phyloP scores from a whole-genome alignment of 768 basidiomycete genomes.

The Leccinum uliginosum region DNA sequence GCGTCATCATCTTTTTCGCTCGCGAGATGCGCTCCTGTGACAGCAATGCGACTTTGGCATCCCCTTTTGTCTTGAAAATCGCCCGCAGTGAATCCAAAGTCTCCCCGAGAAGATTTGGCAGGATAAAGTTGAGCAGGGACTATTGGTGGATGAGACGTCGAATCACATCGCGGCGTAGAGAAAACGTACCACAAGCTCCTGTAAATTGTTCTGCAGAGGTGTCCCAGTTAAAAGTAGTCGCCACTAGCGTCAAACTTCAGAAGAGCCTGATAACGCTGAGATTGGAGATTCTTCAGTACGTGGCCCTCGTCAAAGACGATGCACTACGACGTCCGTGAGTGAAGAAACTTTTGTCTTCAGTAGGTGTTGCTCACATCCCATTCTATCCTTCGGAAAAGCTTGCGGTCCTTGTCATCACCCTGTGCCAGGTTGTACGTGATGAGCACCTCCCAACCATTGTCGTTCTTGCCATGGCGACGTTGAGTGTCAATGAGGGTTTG shows the following conservation, averaged over 20 bases:
- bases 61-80: slow-evolving; percentile 97
- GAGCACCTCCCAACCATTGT: slow-evolving; percentile 83
- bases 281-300: slow-evolving; percentile 94
- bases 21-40: slow-evolving; percentile 90
- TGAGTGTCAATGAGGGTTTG: slow-evolving; percentile 65
- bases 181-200: slow-evolving; percentile 75
- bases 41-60: slow-evolving; percentile 80
- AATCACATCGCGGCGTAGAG: slow-evolving; percentile 1
- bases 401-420: slow-evolving; percentile 81
- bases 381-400: slow-evolving; percentile 85
- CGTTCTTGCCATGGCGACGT: slow-evolving; percentile 40
- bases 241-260: slow-evolving; percentile 86
- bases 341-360: background rate
- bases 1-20: slow-evolving; percentile 99
- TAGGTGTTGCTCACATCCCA: slow-evolving; percentile 74
- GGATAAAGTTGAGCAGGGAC: slow-evolving; percentile 98
- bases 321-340: slow-evolving; percentile 45
- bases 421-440: slow-evolving; percentile 94
- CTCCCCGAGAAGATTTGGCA: slow-evolving; percentile 82
- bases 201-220: slow-evolving; percentile 87
- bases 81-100: slow-evolving; percentile 78
- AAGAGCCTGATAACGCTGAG: slow-evolving; percentile 90
- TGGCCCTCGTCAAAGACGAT: slow-evolving; percentile 98
- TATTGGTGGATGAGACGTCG: slow-evolving; percentile 29
- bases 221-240: slow-evolving; percentile 92